Conservation (phyloP, 352 stramenopile genomes). For the Thalassiosira delicatula region DNA sequence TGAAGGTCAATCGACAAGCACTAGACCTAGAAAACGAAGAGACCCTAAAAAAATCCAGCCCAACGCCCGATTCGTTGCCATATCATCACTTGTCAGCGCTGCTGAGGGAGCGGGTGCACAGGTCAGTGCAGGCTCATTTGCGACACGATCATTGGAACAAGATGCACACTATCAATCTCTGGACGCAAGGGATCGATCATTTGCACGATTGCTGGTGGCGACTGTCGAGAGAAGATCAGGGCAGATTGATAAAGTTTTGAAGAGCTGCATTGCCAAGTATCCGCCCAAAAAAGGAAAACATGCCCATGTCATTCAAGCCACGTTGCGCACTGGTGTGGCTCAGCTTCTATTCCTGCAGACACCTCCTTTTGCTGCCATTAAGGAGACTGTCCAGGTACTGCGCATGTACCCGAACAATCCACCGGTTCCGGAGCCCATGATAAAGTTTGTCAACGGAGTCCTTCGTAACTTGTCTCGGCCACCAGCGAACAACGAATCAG, state of each 20-base stretch:
- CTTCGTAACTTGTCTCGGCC: slow-evolving; percentile 68
- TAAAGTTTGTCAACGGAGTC: slow-evolving; percentile 83
- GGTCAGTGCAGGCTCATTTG: slow-evolving; percentile 46
- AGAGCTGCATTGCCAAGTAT: slow-evolving; percentile 52
- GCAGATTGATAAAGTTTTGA: slow-evolving; percentile 79
- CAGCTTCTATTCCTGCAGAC: slow-evolving; percentile 79
- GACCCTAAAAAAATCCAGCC: slow-evolving; percentile 21
- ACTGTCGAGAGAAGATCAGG: slow-evolving; percentile 76
- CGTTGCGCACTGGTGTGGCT: slow-evolving; percentile 69
- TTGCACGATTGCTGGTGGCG: slow-evolving; percentile 75
- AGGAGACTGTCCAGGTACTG: slow-evolving; percentile 81
- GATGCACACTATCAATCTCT: slow-evolving; percentile 51
- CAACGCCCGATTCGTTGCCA: slow-evolving; percentile 44
- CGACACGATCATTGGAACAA: slow-evolving; percentile 64
- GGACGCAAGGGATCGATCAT: slow-evolving; percentile 71
- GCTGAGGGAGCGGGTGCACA: slow-evolving; percentile 15
- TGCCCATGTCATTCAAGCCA: slow-evolving; percentile 58
- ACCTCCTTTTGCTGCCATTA: slow-evolving; percentile 70
- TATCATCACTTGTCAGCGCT: slow-evolving; percentile 44
- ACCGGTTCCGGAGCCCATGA: slow-evolving; percentile 67
- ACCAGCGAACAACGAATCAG: background rate
- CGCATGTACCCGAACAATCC: slow-evolving; percentile 47
- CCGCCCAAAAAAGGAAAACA: slow-evolving; percentile 61
- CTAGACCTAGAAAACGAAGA: slow-evolving; percentile 19
- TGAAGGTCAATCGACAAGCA: background rate